These are phyloP conservation scores for Ensete glaucum DNA, from an alignment of 176 grass and related monocot species.

Conservation along the genomic window DNA sequence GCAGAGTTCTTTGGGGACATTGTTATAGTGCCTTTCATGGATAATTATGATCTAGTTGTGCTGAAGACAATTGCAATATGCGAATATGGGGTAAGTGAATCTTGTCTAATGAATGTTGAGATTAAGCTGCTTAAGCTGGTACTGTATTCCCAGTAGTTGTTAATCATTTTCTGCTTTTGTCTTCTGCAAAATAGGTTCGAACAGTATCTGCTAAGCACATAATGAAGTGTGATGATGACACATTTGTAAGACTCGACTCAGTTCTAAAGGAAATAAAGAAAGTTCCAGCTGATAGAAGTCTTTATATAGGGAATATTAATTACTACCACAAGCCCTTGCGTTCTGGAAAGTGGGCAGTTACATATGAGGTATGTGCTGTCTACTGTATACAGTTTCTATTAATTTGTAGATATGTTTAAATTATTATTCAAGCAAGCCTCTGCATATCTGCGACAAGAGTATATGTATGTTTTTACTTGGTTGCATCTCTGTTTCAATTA, in stretches of 20 bases:
- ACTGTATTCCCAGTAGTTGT: neutral
- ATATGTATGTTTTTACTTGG: neutral
- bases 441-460: neutral
- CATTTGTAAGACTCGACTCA: conserved; percentile 58
- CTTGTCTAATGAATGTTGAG: neutral
- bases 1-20: conserved; percentile 89
- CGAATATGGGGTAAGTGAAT: conserved; percentile 72
- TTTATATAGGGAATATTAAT: conserved; percentile 77
- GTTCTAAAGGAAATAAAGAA: conserved; percentile 54
- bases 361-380: conserved; percentile 52
- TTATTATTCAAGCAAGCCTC: neutral
- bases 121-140: neutral
- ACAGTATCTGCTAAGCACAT: conserved; percentile 55
- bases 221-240: conserved; percentile 90
- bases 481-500: neutral
- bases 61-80: conserved; percentile 93
- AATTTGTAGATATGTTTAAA: neutral
- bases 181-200: conserved; percentile 40
- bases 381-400: neutral
- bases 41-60: conserved; percentile 95
- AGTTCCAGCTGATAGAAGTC: conserved; percentile 47
- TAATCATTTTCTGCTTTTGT: neutral
- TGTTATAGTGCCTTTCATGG: conserved; percentile 89
- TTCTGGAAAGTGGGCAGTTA: conserved; percentile 71
- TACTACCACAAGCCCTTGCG: conserved; percentile 57